Percentiles rank a stretch among this genome's conserved stretches.
These are phyloP conservation scores for Annona squamosa DNA, from an alignment of 164 flowering plant genomes.

Conservation along the genomic window DNA sequence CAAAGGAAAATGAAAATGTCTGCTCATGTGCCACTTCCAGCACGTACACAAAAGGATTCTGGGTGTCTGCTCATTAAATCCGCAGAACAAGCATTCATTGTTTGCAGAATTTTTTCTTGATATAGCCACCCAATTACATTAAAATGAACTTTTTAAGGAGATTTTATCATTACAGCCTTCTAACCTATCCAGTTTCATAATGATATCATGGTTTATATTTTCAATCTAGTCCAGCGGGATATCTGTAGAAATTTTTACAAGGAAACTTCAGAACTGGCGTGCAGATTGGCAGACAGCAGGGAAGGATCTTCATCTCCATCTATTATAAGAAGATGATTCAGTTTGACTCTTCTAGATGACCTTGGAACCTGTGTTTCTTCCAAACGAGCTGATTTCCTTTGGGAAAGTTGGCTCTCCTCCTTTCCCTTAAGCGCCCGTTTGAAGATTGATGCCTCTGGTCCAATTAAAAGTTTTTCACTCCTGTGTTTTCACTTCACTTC, in stretches of 20 bases:
- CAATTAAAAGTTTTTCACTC: not conserved
- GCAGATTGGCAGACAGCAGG: not conserved
- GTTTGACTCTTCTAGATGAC: not conserved
- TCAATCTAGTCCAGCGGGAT: not conserved
- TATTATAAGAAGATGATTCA: not conserved
- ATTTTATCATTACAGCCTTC: not conserved
- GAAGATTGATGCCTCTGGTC: not conserved
- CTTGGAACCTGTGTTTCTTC: not conserved
- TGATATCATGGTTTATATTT: not conserved
- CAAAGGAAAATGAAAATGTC: too few relatives aligned
- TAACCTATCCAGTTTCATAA: not conserved
- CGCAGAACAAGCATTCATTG: too few relatives aligned
- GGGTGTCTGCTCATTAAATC: too few relatives aligned
- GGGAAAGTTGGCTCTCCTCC: not conserved
- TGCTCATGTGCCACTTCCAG: too few relatives aligned
- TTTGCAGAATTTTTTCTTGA: too few relatives aligned
- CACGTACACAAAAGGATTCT: too few relatives aligned
- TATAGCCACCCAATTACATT: too few relatives aligned
- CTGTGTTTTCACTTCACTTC: not conserved
- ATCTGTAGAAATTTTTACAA: not conserved
- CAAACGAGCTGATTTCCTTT: not conserved
- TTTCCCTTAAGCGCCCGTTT: not conserved
- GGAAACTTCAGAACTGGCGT: not conserved
- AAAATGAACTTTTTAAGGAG: not conserved
- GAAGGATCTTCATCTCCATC: not conserved